Base-by-base conservation (phyloP, 352 stramenopile genomes). In the Saprolegnia parasitica region DNA sequence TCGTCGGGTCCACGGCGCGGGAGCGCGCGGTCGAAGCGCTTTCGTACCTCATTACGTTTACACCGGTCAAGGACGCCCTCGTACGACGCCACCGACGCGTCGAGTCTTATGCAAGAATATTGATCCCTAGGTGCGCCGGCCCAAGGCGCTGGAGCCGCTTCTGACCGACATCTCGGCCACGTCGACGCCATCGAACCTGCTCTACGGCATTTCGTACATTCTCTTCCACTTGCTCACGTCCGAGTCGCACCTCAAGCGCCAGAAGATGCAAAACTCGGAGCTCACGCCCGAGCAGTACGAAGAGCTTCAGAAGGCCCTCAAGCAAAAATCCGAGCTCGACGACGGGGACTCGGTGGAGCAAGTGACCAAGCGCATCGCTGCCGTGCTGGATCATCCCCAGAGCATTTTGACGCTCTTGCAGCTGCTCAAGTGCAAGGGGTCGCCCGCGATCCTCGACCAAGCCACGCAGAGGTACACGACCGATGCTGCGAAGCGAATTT, bases 281-380 rank as follows among this genome's bases (percentile, higher is more conserved):
- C 91, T 99, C 66, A 98, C 94, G 0, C 85, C 95, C 39, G 95
- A 99, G 68, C 95, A 99, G 77, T 99, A 98, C 76, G 96, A 99
- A 82, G 87, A 99, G 76, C 80, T 99, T 20, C 91, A 98, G 76
- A 88, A 95, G 58, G 86, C 98, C 55, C 78, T 95, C 21, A 95
- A 95, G 65, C 91, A 97, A 65, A 98, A 98, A 73, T 98, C 93
- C 16, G 79, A 90, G 32, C 86, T 99, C 55, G 92, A 95, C 29
- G 87, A 95, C 56, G 86, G 98, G 23, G 91, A 98, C 61, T 82
- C 84, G 6, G 76, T 81, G 3, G 90, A 97, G 13, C 75, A 81
- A 11, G 84, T 96, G 4, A 71, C 86, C 15, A 42, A 67, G 3
- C 82, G 87, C 20, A 88, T 96, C 15, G 47, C 63, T 16, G 39